Conservation (phyloP, 2,329 filamentous ascomycete genomes). For the Aureobasidium sp. region DNA sequence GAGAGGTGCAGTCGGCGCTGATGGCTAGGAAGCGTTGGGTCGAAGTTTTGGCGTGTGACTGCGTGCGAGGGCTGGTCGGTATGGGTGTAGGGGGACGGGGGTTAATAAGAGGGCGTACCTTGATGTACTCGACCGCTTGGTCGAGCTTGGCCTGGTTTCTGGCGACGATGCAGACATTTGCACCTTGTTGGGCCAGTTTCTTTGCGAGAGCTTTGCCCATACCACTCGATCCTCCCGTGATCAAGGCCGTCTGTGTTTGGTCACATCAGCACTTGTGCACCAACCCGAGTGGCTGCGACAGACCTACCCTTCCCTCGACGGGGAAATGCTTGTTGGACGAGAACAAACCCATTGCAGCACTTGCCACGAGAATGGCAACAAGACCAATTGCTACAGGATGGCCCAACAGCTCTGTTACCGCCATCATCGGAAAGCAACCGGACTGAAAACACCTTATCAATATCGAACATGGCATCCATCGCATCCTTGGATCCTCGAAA, state of each 20-base stretch:
- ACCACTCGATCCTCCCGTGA: slow-evolving; percentile 89
- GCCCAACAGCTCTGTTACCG: neutral
- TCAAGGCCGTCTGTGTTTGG: slow-evolving; percentile 60
- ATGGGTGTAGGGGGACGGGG: neutral
- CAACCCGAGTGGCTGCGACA: neutral
- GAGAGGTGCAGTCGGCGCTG: slow-evolving; percentile 67
- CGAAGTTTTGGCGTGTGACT: neutral
- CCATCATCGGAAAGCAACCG: neutral
- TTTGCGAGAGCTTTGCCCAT: slow-evolving; percentile 72
- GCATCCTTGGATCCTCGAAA: neutral
- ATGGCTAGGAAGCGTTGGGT: slow-evolving; percentile 74
- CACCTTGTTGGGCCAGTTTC: slow-evolving; percentile 71
- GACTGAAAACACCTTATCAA: neutral
- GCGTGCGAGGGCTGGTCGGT: neutral
- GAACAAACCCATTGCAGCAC: slow-evolving; percentile 59
- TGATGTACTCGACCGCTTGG: slow-evolving; percentile 55
- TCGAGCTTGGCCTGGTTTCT: slow-evolving; percentile 69
- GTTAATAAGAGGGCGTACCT: slow-evolving; percentile 38
- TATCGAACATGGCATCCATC: neutral
- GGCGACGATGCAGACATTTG: slow-evolving; percentile 77
- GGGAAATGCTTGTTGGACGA: slow-evolving; percentile 64
- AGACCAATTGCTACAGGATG: neutral
- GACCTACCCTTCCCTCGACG: slow-evolving; percentile 67
- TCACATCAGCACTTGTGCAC: slow-evolving; percentile 6
- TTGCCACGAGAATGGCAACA: slow-evolving; percentile 24